These are phyloP conservation scores for Solanum bulbocastanum DNA, from an alignment of 257 asterid genomes.

Conservation along the genomic window DNA sequence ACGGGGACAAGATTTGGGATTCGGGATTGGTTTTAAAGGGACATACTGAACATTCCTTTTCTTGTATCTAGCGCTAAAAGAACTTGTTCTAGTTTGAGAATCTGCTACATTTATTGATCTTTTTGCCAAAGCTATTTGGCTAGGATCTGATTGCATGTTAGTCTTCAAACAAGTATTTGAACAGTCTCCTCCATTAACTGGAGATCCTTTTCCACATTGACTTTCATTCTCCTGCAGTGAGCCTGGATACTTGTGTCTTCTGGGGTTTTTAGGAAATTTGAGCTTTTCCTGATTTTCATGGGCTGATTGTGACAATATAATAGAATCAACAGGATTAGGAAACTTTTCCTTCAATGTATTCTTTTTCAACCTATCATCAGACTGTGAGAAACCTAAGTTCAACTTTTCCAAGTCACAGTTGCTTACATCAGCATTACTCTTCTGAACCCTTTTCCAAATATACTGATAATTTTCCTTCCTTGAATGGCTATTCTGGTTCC, in stretches of 20 bases:
- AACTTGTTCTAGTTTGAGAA: not conserved
- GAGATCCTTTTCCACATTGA: not conserved
- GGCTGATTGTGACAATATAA: not conserved
- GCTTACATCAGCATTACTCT: not conserved
- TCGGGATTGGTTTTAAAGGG: not conserved
- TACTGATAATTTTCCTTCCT: conserved; percentile 10
- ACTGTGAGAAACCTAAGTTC: not conserved
- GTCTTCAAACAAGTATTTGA: not conserved
- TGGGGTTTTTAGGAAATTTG: not conserved
- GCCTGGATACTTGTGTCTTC: not conserved
- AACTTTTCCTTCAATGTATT: not conserved
- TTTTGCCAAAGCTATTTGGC: not conserved
- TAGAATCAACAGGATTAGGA: not conserved
- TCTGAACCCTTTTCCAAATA: conserved; percentile 21
- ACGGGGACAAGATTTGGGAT: not conserved
- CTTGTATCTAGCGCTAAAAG: not conserved
- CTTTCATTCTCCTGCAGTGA: conserved; percentile 3
- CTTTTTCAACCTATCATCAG: not conserved
- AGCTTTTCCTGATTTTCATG: not conserved
- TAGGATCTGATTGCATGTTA: not conserved
- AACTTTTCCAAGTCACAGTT: not conserved
- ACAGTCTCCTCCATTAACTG: not conserved
- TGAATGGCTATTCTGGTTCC: not conserved
- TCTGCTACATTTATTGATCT: not conserved
- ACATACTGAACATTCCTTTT: not conserved